Conservation (phyloP, 352 stramenopile genomes). For the Pythium phragmiticola region DNA sequence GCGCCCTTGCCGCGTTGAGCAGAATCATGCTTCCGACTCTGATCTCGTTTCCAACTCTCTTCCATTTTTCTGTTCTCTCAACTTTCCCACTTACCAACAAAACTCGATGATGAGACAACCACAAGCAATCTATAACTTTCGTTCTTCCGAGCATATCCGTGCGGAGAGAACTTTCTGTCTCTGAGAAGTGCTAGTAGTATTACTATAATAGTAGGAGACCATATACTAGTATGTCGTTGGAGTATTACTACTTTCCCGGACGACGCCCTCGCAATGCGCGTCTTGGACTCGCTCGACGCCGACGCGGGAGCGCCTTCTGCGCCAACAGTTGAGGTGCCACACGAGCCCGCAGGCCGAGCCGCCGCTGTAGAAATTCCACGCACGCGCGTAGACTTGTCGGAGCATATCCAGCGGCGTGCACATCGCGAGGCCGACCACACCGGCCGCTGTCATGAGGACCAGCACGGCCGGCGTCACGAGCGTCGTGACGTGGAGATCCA, state of each 20-base stretch:
- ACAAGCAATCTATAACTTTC: slow-evolving; percentile 82
- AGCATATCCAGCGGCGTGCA: background rate
- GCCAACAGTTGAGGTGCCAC: slow-evolving; percentile 1
- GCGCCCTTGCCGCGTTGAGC: slow-evolving; percentile 57
- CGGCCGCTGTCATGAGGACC: background rate
- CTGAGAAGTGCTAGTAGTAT: slow-evolving; percentile 35
- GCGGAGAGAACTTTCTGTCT: slow-evolving; percentile 47
- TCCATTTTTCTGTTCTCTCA: slow-evolving; percentile 12
- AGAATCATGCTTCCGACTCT: slow-evolving; percentile 72
- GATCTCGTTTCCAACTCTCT: slow-evolving; percentile 36
- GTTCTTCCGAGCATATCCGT: slow-evolving; percentile 80
- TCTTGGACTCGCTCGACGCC: no score
- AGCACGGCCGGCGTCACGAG: background rate
- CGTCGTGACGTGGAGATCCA: slow-evolving; percentile 3
- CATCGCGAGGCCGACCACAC: slow-evolving; percentile 4
- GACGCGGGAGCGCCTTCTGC: no score
- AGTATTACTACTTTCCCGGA: no score
- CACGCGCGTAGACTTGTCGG: background rate
- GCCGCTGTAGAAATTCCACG: background rate
- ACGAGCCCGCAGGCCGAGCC: background rate
- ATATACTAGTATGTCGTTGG: no score
- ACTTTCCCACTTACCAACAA: no score
- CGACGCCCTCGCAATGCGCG: no score
- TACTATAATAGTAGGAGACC: no score
- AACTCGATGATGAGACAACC: slow-evolving; percentile 73